Evolutionary conservation across 1,284 basidiomycete species (phyloP), one percentile per base, ranked within the genome.

Genomic region (Thecaphora frezii): DNA sequence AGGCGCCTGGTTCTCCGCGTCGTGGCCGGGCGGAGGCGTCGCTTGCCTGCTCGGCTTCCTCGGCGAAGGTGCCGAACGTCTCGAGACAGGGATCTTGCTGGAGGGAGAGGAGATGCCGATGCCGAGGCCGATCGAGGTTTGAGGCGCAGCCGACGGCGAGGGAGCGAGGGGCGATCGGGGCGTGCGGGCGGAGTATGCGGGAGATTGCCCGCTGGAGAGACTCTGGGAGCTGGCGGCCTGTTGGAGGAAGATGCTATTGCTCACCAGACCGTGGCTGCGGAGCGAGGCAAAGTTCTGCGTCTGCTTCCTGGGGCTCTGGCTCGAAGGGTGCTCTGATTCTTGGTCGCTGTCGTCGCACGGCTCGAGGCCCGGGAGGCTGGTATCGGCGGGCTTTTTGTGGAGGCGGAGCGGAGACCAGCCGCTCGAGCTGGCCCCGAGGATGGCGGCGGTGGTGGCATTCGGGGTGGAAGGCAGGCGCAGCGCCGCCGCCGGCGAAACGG

Each of bases 191-290:
- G 5, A 28, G 28, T 13, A n/a, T n/a, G n/a, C n/a, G n/a, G 9
- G 10, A 5, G 21, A 14, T 26, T 12, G 21, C 19, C 22, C 12
- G 19, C 3, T 40, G 24, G 33, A 39, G 18, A 5, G 38, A 22
- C 8, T 39, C 8, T 39, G 18, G 33, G 12, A 7, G 33, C 24
- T 18, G 53, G 41, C n/a, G 46, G 53, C 40, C 24, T 61, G 52
- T 40, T 69, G 64, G 25, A 48, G 52, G 30, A 75, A 75, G 53
- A 73, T 67, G 63, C 69, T 72, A 46, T 75, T 75, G 48, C 62
- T 67, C 22, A 75, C 73, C 23, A 74, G 61, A 5, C 64, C 68
- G 37, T 74, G 71, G n/a, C 44, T 54, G 26, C 69, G 64, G 39
- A 75, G 64, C 19, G 54, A 44, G 37, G 64, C 59, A 55, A 69